Percentiles rank a stretch among this genome's conserved stretches.
These are phyloP conservation scores for Lachnellula suecica DNA, from an alignment of 2,329 filamentous ascomycete genomes.

Conservation along the genomic window DNA sequence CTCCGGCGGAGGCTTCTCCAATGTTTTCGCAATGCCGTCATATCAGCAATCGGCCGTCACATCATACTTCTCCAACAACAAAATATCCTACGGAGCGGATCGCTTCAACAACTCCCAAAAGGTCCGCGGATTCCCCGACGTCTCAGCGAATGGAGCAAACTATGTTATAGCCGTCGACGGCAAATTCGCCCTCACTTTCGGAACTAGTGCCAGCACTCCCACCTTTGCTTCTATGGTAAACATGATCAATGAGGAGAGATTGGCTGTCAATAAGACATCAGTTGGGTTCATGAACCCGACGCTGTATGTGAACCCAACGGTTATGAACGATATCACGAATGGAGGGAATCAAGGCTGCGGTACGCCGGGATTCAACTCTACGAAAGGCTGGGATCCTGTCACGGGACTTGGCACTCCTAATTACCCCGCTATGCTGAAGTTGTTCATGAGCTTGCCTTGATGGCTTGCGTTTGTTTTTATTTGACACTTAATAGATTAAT, in stretches of 20 bases:
- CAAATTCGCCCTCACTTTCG: constrained; percentile 43
- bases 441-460: constrained; percentile 28
- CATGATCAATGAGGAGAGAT: constrained; percentile 40
- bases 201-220: constrained; percentile 47
- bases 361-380: constrained; percentile 31
- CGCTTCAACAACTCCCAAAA: constrained; percentile 46
- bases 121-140: constrained; percentile 47
- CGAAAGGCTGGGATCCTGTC: constrained; percentile 35
- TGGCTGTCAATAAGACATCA: constrained; percentile 34
- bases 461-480: not conserved
- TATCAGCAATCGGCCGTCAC: constrained; percentile 41
- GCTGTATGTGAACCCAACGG: constrained; percentile 27
- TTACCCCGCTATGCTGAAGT: constrained; percentile 23
- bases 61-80: constrained; percentile 26
- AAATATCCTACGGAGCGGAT: constrained; percentile 34
- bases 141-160: constrained; percentile 43
- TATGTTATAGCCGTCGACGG: constrained; percentile 45
- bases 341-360: constrained; percentile 34
- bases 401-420: constrained; percentile 35
- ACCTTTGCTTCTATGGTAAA: constrained; percentile 42
- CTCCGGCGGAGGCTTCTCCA: constrained; percentile 70
- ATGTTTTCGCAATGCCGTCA: constrained; percentile 44
- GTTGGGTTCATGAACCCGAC: constrained; percentile 40
- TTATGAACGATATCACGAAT: constrained; percentile 33
- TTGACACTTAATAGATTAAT: not conserved